phyloP scores from a whole-genome alignment of 176 grass and related monocot species.

The Urochloa ruziziensis region DNA sequence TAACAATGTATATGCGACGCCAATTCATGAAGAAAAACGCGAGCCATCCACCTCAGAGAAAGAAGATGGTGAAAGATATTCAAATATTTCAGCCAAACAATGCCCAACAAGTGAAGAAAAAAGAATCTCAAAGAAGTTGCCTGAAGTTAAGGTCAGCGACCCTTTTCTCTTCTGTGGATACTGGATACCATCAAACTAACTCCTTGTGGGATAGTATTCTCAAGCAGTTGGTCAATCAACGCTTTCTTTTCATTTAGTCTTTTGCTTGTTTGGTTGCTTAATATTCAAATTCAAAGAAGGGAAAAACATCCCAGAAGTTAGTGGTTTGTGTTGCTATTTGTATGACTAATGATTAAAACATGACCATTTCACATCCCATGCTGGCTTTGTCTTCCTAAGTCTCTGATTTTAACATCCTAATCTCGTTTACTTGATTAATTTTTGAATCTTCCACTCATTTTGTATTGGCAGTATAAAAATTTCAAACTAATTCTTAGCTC shows the following conservation, averaged over 20 bases:
- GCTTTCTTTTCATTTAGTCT: neutral
- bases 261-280: neutral
- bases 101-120: constrained; percentile 9
- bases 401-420: neutral
- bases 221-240: neutral
- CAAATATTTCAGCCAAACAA: constrained; percentile 21
- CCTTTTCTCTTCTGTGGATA: neutral
- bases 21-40: constrained; percentile 30
- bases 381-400: neutral
- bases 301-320: neutral
- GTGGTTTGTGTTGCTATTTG: neutral
- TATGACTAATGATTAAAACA: neutral
- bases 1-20: neutral
- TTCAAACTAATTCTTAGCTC: neutral
- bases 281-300: neutral
- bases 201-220: neutral
- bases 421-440: neutral
- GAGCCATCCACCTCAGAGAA: constrained; percentile 39
- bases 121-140: constrained; percentile 9
- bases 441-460: neutral
- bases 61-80: neutral
- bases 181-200: constrained; percentile 1
- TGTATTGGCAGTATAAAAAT: neutral
- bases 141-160: constrained; percentile 41
- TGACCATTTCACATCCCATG: neutral